These are phyloP conservation scores for Didymella glomerata DNA, from an alignment of 2,329 filamentous ascomycete species.

Conservation along the genomic window DNA sequence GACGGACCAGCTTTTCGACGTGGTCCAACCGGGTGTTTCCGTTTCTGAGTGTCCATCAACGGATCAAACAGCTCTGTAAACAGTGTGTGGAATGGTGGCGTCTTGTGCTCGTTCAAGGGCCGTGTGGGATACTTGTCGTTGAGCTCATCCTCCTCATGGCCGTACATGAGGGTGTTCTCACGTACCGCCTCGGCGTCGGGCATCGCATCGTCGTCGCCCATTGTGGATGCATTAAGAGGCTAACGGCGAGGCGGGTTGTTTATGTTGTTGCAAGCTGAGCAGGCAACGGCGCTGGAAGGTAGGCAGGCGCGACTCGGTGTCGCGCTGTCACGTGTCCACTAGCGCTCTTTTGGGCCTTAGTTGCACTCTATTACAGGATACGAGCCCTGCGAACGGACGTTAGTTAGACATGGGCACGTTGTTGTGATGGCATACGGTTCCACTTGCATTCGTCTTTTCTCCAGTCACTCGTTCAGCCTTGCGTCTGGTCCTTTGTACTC, in stretches of 20 bases:
- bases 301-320: conserved; percentile 22
- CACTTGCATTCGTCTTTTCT: conserved; percentile 13
- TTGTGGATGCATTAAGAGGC: conserved; percentile 30
- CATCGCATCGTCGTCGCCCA: conserved; percentile 48
- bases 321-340: conserved; percentile 30
- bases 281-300: conserved; percentile 18
- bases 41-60: conserved; percentile 78
- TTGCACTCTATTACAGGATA: background rate
- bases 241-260: conserved; percentile 8
- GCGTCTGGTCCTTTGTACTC: background rate
- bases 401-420: conserved; percentile 8
- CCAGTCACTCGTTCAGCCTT: conserved; percentile 15
- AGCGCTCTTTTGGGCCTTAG: background rate
- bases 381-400: background rate
- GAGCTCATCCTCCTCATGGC: conserved; percentile 54
- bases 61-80: conserved; percentile 84
- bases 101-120: conserved; percentile 80
- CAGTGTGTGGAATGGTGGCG: conserved; percentile 82
- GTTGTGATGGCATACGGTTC: conserved; percentile 19
- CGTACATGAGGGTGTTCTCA: conserved; percentile 61
- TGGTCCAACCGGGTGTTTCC: conserved; percentile 63
- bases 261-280: conserved; percentile 9
- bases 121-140: conserved; percentile 74
- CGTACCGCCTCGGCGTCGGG: conserved; percentile 54
- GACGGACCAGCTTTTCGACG: conserved; percentile 68